Base-by-base conservation (phyloP, 2,329 filamentous ascomycete genomes). In the Geosmithia putterillii region DNA sequence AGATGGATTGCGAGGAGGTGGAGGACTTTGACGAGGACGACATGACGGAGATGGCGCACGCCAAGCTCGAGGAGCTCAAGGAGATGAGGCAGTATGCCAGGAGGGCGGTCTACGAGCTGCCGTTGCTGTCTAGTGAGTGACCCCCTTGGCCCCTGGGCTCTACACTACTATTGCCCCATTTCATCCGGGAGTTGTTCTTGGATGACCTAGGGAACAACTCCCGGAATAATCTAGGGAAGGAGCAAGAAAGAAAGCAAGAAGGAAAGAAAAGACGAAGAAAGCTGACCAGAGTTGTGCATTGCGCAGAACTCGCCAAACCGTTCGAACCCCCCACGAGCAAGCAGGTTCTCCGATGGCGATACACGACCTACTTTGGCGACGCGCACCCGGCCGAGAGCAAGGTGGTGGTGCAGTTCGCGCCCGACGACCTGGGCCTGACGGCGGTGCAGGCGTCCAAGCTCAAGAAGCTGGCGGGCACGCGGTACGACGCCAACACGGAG, bases 311-410 rank as follows among this genome's bases (percentile, higher is more conserved):
- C 48, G 83, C 86, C 44, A 86, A 86, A 63, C 83, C 86, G 17
- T 96, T 95, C 60, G 65, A 73, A 47, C 76, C 80, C 3, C 87
- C 90, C 2, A 72, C 74, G 14, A 61, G 71, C 23, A 63, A 78
- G 39, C 73, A 85, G 53, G 79, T 87, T 39, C 77, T 98, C 45
- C 83, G 90, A 54, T 98, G 95, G 79, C 83, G 92, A 55, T 95
- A 95, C 70, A 98, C 92, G 15, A 89, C 83, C 34, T 96, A 96
- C 66, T 83, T 98, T 74, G 90, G 90, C 54, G 92, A 96, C 65
- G 70, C 76, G 44, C 94, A 98, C 65, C 90, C 92, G 0, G 87
- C 90, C 3, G 80, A 88, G 63, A 81, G 80, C 58, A 98, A 98
- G 70, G 89, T 98, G 18, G 89, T 96, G 12, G 79, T 96, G 44